These are phyloP conservation scores for Cryphonectria nitschkei DNA, from an alignment of 2,329 filamentous ascomycete genomes.

Conservation along the genomic window DNA sequence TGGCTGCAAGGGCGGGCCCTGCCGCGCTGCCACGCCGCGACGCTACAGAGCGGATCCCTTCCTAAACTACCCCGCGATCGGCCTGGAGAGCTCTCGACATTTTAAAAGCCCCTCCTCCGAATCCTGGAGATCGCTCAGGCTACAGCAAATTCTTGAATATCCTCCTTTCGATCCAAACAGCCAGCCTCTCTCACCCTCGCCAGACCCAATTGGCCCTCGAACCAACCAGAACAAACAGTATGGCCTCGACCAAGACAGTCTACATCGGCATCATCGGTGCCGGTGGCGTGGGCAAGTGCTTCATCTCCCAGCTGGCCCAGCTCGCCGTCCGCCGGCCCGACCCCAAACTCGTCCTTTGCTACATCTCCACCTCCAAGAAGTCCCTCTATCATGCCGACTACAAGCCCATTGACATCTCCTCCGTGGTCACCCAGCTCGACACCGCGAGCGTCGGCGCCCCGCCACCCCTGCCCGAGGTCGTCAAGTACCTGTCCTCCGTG, in stretches of 20 bases:
- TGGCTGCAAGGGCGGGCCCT: constrained; percentile 15
- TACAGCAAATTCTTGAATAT: neutral
- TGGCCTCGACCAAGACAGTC: constrained; percentile 41
- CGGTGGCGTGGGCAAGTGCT: constrained; percentile 90
- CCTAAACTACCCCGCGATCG: constrained; percentile 35
- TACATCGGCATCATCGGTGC: constrained; percentile 61
- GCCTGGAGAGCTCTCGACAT: constrained; percentile 32
- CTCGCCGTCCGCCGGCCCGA: constrained; percentile 69
- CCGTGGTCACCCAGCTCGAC: constrained; percentile 24
- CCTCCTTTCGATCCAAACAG: neutral
- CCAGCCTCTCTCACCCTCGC: neutral
- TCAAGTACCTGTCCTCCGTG: constrained; percentile 76
- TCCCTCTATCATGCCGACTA: constrained; percentile 77
- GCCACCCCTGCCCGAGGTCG: constrained; percentile 69
- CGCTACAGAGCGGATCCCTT: constrained; percentile 8
- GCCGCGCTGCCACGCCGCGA: constrained; percentile 12
- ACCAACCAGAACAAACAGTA: constrained; percentile 19
- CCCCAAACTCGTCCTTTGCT: constrained; percentile 75
- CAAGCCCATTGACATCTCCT: constrained; percentile 61
- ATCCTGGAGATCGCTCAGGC: neutral
- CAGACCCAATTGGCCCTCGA: constrained; percentile 7
- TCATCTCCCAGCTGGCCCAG: constrained; percentile 78
- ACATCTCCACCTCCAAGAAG: constrained; percentile 84
- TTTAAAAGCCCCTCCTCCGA: constrained; percentile 33
- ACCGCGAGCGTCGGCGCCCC: constrained; percentile 47